A percentile compares a stretch with the other conserved stretches of the same genome.
These are phyloP conservation scores for Ustilago sp. DNA, from an alignment of 1,284 basidiomycete species.

Conservation along the genomic window DNA sequence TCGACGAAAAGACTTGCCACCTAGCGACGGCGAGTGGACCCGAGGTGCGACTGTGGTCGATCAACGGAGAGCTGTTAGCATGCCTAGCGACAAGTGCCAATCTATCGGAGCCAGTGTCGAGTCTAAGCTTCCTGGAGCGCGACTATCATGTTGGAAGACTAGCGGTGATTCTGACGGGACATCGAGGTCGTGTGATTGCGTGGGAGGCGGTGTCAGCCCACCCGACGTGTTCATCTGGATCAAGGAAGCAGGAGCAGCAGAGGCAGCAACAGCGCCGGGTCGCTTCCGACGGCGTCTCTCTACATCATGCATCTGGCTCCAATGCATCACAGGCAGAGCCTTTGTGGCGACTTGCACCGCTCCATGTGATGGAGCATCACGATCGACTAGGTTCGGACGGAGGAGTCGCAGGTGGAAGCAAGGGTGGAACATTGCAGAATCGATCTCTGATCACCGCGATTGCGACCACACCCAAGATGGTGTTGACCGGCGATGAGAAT, in stretches of 20 bases:
- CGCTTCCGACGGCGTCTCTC: constrained; percentile 12
- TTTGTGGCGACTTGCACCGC: constrained; percentile 44
- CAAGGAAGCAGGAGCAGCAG: background rate
- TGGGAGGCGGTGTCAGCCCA: constrained; percentile 61
- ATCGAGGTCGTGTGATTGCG: constrained; percentile 60
- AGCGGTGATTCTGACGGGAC: constrained; percentile 65
- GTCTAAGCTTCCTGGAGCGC: constrained; percentile 82
- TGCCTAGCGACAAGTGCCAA: constrained; percentile 74
- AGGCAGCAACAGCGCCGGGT: constrained; percentile 18
- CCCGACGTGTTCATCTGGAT: background rate
- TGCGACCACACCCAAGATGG: constrained; percentile 25
- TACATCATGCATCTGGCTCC: constrained; percentile 6
- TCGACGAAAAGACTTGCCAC: constrained; percentile 87
- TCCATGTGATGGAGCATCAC: constrained; percentile 57
- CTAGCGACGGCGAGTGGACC: constrained; percentile 81
- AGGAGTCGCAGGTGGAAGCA: background rate
- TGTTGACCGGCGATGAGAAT: constrained; percentile 60
- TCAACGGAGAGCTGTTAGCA: constrained; percentile 81
- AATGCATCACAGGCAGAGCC: background rate
- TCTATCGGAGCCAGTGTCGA: constrained; percentile 73
- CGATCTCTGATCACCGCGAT: constrained; percentile 45
- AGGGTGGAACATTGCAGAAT: constrained; percentile 1
- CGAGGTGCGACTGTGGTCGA: constrained; percentile 80
- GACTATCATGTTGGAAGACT: constrained; percentile 71
- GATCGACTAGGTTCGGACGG: constrained; percentile 33